Conservation (phyloP, 2,329 filamentous ascomycete genomes). For the Dactylella cylindrospora region DNA sequence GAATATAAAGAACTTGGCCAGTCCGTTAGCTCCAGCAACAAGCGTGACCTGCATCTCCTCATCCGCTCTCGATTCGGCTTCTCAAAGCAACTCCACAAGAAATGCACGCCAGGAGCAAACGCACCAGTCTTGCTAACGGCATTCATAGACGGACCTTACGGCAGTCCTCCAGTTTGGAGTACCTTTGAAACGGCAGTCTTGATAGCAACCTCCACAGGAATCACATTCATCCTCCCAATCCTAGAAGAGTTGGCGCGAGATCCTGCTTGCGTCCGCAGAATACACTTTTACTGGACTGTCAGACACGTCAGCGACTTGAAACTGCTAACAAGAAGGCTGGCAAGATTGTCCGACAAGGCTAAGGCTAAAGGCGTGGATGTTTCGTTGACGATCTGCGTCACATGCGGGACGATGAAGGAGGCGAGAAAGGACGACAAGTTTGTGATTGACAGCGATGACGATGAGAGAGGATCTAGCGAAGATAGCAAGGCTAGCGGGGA, state of each 20-base stretch:
- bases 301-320: conserved; percentile 39
- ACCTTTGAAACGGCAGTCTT: conserved; percentile 89
- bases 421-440: conserved; percentile 17
- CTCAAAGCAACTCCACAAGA: conserved; percentile 76
- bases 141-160: conserved; percentile 91
- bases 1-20: conserved; percentile 69
- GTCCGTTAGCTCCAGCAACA: conserved; percentile 5
- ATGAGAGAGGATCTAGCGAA: neutral
- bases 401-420: conserved; percentile 38
- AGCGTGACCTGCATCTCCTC: conserved; percentile 80
- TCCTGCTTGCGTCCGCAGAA: conserved; percentile 27
- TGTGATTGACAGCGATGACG: conserved; percentile 9
- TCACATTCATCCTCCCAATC: conserved; percentile 90
- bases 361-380: conserved; percentile 31
- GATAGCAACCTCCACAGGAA: conserved; percentile 89
- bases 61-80: conserved; percentile 92
- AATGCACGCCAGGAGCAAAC: conserved; percentile 44
- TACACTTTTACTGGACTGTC: conserved; percentile 40
- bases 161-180: conserved; percentile 88
- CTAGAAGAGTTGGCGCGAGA: conserved; percentile 63
- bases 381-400: conserved; percentile 30
- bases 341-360: conserved; percentile 18
- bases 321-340: conserved; percentile 30
- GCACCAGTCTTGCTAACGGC: conserved; percentile 59
- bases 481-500: conserved; percentile 24